These are phyloP conservation scores for Aspergillus hancockii DNA, from an alignment of 495 filamentous ascomycete species.

Conservation along the genomic window DNA sequence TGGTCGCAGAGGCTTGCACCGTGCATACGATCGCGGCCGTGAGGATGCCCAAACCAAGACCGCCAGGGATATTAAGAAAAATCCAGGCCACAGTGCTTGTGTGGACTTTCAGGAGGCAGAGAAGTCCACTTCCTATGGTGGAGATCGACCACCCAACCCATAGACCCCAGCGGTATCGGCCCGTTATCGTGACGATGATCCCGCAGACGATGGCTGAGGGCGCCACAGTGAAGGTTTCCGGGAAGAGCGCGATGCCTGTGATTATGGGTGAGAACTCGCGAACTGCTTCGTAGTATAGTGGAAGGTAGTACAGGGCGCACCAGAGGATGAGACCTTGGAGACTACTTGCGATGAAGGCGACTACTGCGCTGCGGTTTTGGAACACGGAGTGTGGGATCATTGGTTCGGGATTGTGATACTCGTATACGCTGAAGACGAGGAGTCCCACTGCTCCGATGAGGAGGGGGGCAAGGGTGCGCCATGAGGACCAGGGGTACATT, in stretches of 20 bases:
- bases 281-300: conserved; percentile 55
- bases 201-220: conserved; percentile 51
- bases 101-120: conserved; percentile 44
- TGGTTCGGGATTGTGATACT: conserved; percentile 37
- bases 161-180: conserved; percentile 51
- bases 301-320: conserved; percentile 49
- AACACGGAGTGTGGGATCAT: conserved; percentile 53
- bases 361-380: conserved; percentile 46
- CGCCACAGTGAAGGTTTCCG: conserved; percentile 53
- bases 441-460: conserved; percentile 21
- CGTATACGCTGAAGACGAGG: conserved; percentile 21
- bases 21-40: conserved; percentile 50
- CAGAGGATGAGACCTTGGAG: conserved; percentile 54
- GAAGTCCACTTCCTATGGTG: conserved; percentile 46
- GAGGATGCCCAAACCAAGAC: conserved; percentile 51
- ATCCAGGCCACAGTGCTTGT: conserved; percentile 49
- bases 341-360: conserved; percentile 43
- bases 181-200: conserved; percentile 42
- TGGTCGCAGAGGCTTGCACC: conserved; percentile 48
- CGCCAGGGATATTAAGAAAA: conserved; percentile 47
- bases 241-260: conserved; percentile 48
- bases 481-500: conserved; percentile 53
- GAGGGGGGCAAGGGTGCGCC: conserved; percentile 48
- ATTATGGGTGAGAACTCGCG: conserved; percentile 49
- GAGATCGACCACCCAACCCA: conserved; percentile 55